Base-by-base conservation (phyloP, 2,329 filamentous ascomycete species). In the Aspergillus sp. region DNA sequence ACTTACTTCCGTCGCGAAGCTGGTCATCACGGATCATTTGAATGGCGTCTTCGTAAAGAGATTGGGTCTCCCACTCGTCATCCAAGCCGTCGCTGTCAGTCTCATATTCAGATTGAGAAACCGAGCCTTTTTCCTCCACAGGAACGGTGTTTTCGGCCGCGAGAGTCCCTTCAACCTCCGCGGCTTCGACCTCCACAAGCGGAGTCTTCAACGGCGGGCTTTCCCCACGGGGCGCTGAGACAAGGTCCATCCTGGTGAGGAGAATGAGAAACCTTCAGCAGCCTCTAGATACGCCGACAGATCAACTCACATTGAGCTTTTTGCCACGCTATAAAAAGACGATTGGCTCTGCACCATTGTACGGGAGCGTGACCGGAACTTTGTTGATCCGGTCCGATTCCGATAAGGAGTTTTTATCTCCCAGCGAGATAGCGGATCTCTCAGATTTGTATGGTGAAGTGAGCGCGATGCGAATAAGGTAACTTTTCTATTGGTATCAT, bases 21-120 rank as follows among this genome's bases (percentile, higher is more conserved):
- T 78, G 71, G 34, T 83, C 81, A 57, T 85, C 80, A 44, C 77
- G 76, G 60, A 88, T 69, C 56, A 85, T 81, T 55, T 87, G 83
- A 53, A 89, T 76, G 34, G 81, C 78, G 65, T 88, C 86, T 60
- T 85, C 85, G 60, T 85, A 86, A 2, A 89, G 73, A 24, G 85
- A 88, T 62, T 87, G 83, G 5, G 81, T 83, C 64, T 88, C 86
- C 85, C 85, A 88, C 12, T 80, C 68, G 32, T 75, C 74, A 38
- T 59, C 68, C 12, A 69, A 70, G 56, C 66, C 69, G 53, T 74
- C 73, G 56, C 73, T 73, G 39, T 72, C 68, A 8, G 68, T 66
- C 55, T 74, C 72, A 48, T 67, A 68, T 34, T 74, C 70, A 13
- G 71, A 74, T 39, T 66, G 64, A 26, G 68, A 69, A 49, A 71